Evolutionary conservation across 1,139 yeast species (phyloP).

Genomic region (Candida pseudoviswanathii): DNA sequence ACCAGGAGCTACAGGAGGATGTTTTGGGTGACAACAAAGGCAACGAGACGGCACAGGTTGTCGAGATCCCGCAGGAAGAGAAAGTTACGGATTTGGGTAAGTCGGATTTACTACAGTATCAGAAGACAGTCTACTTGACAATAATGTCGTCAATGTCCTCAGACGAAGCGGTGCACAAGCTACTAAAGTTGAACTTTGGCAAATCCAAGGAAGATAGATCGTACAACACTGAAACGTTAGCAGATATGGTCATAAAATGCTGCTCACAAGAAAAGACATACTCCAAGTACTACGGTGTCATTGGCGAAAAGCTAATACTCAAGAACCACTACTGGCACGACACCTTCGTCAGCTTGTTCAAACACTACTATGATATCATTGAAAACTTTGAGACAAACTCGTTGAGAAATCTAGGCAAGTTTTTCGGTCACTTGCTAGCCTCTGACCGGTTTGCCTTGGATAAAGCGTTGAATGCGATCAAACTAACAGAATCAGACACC

Average conservation of each 20-base stretch:
- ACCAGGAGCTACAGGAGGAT: conserved; percentile 21
- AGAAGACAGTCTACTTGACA: conserved; percentile 77
- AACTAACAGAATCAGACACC: conserved; percentile 70
- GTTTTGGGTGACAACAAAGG: conserved; percentile 19
- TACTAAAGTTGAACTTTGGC: conserved; percentile 51
- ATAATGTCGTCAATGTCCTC: conserved; percentile 92
- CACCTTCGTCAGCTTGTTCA: conserved; percentile 56
- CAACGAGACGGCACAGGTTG: conserved; percentile 20
- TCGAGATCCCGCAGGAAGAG: conserved; percentile 11
- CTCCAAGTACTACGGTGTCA: conserved; percentile 80
- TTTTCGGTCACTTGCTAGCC: conserved; percentile 86
- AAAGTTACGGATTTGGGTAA: conserved; percentile 65
- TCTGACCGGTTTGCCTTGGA: conserved; percentile 59
- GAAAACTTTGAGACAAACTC: conserved; percentile 74
- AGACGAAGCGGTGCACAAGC: conserved; percentile 91
- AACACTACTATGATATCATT: conserved; percentile 55
- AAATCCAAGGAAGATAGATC: conserved; percentile 31
- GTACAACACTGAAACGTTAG: conserved; percentile 41
- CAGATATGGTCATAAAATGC: conserved; percentile 78
- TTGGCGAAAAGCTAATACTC: conserved; percentile 66
- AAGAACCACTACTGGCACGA: conserved; percentile 54
- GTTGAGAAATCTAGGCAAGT: conserved; percentile 76
- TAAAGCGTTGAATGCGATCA: conserved; percentile 55
- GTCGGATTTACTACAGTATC: conserved; percentile 58
- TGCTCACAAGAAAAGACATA: conserved; percentile 89